Evolutionary conservation across 495 filamentous ascomycete genomes (phyloP).

Genomic region (Bryoglossum gracile): DNA sequence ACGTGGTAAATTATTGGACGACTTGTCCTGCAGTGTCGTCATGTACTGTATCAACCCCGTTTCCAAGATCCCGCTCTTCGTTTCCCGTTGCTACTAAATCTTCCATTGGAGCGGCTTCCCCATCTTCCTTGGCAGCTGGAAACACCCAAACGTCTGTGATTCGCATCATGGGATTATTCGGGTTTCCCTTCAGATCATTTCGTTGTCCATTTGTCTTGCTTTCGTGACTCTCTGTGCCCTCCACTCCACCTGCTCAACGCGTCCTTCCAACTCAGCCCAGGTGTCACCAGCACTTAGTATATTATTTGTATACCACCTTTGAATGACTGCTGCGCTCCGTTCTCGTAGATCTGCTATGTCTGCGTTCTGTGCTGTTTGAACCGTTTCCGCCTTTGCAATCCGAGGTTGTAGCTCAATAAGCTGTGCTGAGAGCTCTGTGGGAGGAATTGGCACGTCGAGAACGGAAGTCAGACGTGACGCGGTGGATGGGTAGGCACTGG

Average conservation of each 20-base stretch:
- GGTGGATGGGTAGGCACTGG: constrained; percentile 65
- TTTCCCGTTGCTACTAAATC: background rate
- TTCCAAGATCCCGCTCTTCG: background rate
- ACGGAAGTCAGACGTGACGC: constrained; percentile 75
- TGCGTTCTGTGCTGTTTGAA: constrained; percentile 62
- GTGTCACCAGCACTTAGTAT: constrained; percentile 61
- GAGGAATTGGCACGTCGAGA: constrained; percentile 68
- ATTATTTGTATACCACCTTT: constrained; percentile 73
- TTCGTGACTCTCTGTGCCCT: constrained; percentile 45
- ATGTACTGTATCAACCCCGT: background rate
- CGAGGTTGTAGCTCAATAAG: constrained; percentile 65
- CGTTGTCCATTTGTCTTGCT: constrained; percentile 14
- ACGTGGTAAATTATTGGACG: background rate
- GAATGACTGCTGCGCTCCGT: constrained; percentile 64
- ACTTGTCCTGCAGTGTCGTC: background rate
- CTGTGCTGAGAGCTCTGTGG: constrained; percentile 54
- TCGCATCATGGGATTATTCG: background rate
- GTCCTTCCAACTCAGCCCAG: constrained; percentile 67
- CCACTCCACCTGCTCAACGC: constrained; percentile 60
- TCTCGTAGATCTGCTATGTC: constrained; percentile 64
- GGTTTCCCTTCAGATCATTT: constrained; percentile 7
- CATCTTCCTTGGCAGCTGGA: background rate
- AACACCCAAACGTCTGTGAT: constrained; percentile 1
- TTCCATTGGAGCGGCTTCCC: too few relatives aligned
- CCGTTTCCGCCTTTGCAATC: constrained; percentile 55